Evolutionary conservation across 192 early-diverging fungal species (phyloP), one percentile per base, ranked within the genome.

Genomic region (Entomortierella beljakovae): DNA sequence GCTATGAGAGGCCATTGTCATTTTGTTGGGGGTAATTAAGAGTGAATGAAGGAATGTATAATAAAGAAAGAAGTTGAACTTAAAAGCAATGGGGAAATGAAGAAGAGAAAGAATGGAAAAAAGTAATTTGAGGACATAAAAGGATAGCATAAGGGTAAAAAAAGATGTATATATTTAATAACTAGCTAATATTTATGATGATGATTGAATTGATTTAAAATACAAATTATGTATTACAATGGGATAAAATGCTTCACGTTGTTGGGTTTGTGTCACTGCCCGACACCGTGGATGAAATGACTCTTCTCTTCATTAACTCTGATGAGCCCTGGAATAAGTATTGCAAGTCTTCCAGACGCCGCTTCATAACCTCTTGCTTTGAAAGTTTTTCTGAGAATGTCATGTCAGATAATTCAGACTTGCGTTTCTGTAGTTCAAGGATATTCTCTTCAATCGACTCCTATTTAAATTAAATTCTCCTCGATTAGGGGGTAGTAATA

Each of bases 371-470:
- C 50, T 82, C 81, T 42, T 82, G 67, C 32, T 82, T 82, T 25
- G 72, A 76, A 43, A 82, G 43, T 46, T 82, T 82, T 37, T 82
- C 68, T 5, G 81, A 59, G 50, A 82, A 76, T 4, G 81, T 82
- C 64, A 82, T 76, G 22, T 82, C 72, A 10, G 81, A 75, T 31
- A 82, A 49, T 59, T 76, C 68, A 2, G 74, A 65, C 65, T 88
- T 88, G 37, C 87, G 73, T 23, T 84, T 76, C 31, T 88, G 87
- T 1, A 87, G 70, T 28, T 83, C 81, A n/a, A 88, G 62, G 43
- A 88, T 88, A 10, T 80, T 75, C 67, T 88, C 87, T 61, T 88
- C 87, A 0, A 88, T 83, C 0, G 85, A 85, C 53, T 83, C 80
- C 54, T 81, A 68, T 31, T n/a, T 3, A 8, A 49, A 6, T 10